phyloP scores from a whole-genome alignment of 2,329 filamentous ascomycete species.

The Nothopassalora personata region DNA sequence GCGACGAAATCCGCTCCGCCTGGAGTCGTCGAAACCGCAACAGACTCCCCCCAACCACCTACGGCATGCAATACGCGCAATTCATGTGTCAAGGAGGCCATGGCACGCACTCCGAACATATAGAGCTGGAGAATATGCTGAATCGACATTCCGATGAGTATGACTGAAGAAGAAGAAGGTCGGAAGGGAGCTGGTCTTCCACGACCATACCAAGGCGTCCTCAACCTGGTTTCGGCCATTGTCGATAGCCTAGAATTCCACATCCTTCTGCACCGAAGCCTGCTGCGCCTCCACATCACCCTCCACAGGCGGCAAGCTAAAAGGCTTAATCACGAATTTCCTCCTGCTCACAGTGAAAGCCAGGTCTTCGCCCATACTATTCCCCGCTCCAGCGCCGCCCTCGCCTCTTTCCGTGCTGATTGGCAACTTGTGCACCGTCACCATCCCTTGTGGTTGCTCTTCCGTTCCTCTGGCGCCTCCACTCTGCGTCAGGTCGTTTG shows the following conservation, averaged over 20 bases:
- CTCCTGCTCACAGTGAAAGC: constrained; percentile 82
- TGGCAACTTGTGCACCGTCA: constrained; percentile 77
- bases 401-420: constrained; percentile 85
- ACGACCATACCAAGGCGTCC: too few species aligned
- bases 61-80: constrained; percentile 52
- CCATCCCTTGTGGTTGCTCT: constrained; percentile 77
- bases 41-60: constrained; percentile 41
- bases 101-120: constrained; percentile 54
- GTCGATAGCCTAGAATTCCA: constrained; percentile 59
- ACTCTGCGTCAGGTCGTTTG: constrained; percentile 38
- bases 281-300: constrained; percentile 63
- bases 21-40: constrained; percentile 32
- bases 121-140: constrained; percentile 59
- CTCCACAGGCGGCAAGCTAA: constrained; percentile 80
- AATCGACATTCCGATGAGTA: constrained; percentile 23
- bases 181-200: too few species aligned
- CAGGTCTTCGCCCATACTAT: constrained; percentile 70
- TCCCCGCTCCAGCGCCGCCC: constrained; percentile 60
- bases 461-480: constrained; percentile 54
- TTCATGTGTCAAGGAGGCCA: constrained; percentile 51
- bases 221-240: too few species aligned
- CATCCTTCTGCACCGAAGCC: constrained; percentile 60
- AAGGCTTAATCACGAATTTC: constrained; percentile 80
- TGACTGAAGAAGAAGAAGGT: background rate
- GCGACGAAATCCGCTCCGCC: constrained; percentile 47